Conservation (phyloP, 805 yeast species). For the Candida palmyrensis region DNA sequence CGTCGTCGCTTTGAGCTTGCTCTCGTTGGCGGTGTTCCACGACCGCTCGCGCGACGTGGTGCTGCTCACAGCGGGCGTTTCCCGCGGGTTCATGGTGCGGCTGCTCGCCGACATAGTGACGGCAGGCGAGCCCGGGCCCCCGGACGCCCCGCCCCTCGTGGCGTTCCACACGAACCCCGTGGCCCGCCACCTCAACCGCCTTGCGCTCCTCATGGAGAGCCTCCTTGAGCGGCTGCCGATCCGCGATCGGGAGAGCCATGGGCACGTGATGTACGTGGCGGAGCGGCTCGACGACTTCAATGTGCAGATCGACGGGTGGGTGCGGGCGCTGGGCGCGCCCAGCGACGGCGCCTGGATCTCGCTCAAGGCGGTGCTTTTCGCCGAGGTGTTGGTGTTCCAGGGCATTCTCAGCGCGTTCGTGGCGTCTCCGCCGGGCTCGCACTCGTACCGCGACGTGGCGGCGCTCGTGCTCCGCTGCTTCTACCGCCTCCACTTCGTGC, state of each 20-base stretch:
- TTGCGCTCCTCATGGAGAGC: constrained; percentile 42
- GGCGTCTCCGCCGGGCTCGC: constrained; percentile 6
- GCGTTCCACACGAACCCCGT: constrained; percentile 28
- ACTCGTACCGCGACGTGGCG: constrained; percentile 13
- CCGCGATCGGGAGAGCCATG: constrained; percentile 10
- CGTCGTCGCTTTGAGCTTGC: constrained; percentile 23
- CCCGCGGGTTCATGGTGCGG: constrained; percentile 11
- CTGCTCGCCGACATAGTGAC: constrained; percentile 11
- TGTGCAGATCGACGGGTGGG: too few relatives aligned
- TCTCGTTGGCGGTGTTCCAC: constrained; percentile 26
- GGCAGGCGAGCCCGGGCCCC: too few relatives aligned
- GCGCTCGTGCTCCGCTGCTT: constrained; percentile 33
- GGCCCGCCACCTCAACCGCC: constrained; percentile 42
- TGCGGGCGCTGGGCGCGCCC: too few relatives aligned
- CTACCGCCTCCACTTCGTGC: constrained; percentile 42
- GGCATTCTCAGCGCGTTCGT: constrained; percentile 39
- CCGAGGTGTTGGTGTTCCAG: constrained; percentile 47
- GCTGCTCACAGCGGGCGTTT: constrained; percentile 11
- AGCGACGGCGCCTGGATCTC: constrained; percentile 28
- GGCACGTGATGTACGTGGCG: constrained; percentile 15
- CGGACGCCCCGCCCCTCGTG: constrained; percentile 4
- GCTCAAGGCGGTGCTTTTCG: constrained; percentile 39
- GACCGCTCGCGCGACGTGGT: constrained; percentile 8
- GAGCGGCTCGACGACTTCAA: constrained; percentile 25
- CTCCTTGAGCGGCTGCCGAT: constrained; percentile 11